Conservation (phyloP, 805 yeast genomes). For the Grigorovia yakushimaensis region DNA sequence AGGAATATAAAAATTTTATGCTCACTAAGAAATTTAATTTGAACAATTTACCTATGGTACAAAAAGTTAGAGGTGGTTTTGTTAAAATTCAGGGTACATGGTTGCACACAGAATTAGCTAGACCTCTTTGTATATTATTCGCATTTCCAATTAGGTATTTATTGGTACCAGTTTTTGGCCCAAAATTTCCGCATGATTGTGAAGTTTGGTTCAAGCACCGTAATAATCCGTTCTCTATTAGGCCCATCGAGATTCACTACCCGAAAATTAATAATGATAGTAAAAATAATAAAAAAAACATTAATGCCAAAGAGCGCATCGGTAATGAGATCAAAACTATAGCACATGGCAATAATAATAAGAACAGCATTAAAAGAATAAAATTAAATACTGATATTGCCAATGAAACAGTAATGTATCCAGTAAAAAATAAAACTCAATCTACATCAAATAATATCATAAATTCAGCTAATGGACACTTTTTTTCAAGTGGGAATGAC, state of each 20-base stretch:
- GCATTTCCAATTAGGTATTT: slow-evolving; percentile 70
- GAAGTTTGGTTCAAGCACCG: slow-evolving; percentile 7
- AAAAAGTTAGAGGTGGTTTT: slow-evolving; percentile 84
- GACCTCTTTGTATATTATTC: slow-evolving; percentile 57
- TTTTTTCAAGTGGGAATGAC: too few relatives aligned
- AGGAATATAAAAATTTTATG: neutral
- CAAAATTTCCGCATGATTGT: slow-evolving; percentile 38
- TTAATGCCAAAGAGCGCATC: too few relatives aligned
- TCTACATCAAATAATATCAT: too few relatives aligned
- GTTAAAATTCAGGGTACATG: slow-evolving; percentile 92
- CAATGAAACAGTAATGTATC: too few relatives aligned
- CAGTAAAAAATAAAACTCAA: too few relatives aligned
- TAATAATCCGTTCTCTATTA: neutral
- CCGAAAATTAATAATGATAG: too few relatives aligned
- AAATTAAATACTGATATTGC: too few relatives aligned
- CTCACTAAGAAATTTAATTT: neutral
- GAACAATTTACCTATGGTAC: slow-evolving; percentile 18
- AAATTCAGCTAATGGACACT: too few relatives aligned
- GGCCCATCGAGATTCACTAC: neutral
- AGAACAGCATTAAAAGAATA: too few relatives aligned
- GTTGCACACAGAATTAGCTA: slow-evolving; percentile 67
- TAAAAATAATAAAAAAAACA: too few relatives aligned
- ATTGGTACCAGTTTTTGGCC: slow-evolving; percentile 73
- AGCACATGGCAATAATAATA: too few relatives aligned
- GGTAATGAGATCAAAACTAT: too few relatives aligned